phyloP scores from a whole-genome alignment of 805 yeast species.

The Starmerella scarabaei region DNA sequence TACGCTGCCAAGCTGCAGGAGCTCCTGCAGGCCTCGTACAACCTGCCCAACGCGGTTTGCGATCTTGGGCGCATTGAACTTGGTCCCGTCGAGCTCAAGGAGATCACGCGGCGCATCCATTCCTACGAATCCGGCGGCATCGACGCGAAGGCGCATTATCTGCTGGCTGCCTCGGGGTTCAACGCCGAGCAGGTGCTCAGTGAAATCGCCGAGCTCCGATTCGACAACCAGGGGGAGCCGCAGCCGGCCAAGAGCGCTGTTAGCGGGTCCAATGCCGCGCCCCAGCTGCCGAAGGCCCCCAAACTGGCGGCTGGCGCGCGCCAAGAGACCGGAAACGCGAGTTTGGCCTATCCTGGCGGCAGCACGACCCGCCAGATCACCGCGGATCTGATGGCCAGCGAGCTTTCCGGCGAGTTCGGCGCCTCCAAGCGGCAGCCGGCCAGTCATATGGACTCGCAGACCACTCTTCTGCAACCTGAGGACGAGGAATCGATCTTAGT shows the following conservation, averaged over 20 bases:
- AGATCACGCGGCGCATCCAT: slow-evolving; percentile 30
- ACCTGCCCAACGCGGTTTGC: slow-evolving; percentile 50
- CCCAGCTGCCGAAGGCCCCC: background rate
- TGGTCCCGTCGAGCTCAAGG: slow-evolving; percentile 55
- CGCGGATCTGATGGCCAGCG: background rate
- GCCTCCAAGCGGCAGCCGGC: background rate
- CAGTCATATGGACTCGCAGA: background rate
- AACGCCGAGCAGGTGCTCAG: slow-evolving; percentile 69
- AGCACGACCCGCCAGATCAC: background rate
- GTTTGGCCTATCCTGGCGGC: background rate
- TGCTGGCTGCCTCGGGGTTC: slow-evolving; percentile 79
- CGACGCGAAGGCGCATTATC: slow-evolving; percentile 50
- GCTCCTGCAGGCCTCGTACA: slow-evolving; percentile 60
- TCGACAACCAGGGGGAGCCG: slow-evolving; percentile 5
- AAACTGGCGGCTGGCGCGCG: background rate
- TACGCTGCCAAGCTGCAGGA: slow-evolving; percentile 43
- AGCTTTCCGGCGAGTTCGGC: background rate
- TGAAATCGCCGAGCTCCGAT: slow-evolving; percentile 28
- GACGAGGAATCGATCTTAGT: slow-evolving; percentile 57
- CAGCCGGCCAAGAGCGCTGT: background rate
- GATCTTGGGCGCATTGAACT: slow-evolving; percentile 72
- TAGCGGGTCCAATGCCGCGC: background rate
- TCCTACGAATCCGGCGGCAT: slow-evolving; percentile 31
- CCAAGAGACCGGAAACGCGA: background rate
- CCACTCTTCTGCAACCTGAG: background rate